A percentile compares a stretch with the other conserved stretches of the same genome.
Conservation (phyloP, 129 eudicot genomes). For the Arctium minus region DNA sequence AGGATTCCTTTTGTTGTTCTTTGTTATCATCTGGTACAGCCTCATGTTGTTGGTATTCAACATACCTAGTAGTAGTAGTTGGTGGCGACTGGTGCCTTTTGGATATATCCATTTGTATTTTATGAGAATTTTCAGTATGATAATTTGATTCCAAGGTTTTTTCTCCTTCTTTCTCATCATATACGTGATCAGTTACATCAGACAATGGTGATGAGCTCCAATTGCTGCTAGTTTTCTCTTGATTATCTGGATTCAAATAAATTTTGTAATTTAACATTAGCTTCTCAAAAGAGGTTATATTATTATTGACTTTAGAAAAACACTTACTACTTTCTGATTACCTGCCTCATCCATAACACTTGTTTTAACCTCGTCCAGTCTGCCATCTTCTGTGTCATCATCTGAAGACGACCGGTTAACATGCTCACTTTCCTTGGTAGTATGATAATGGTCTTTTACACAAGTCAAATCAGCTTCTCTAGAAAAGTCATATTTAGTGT, state of each 20-base stretch:
- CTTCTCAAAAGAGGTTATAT: slow-evolving; percentile 16
- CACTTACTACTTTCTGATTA: slow-evolving; percentile 11
- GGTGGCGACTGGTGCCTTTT: slow-evolving; percentile 23
- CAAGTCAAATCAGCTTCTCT: slow-evolving; percentile 26
- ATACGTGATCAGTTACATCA: slow-evolving; percentile 43
- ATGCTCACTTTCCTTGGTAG: slow-evolving; percentile 7
- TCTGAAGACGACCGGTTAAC: slow-evolving; percentile 49
- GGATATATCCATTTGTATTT: slow-evolving; percentile 14
- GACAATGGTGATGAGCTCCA: slow-evolving; percentile 56
- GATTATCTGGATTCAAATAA: slow-evolving; percentile 17
- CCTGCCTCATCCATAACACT: slow-evolving; percentile 26
- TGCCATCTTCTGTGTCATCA: slow-evolving; percentile 28
- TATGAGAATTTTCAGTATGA: slow-evolving; percentile 2
- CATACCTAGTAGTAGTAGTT: not conserved
- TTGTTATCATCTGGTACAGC: slow-evolving; percentile 3
- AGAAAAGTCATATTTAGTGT: slow-evolving; percentile 27
- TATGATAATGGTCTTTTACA: slow-evolving; percentile 9
- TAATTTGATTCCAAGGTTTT: not conserved
- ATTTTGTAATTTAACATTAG: not conserved
- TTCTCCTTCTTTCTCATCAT: slow-evolving; percentile 40
- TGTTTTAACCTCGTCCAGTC: slow-evolving; percentile 17
- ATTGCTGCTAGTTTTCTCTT: slow-evolving; percentile 28
- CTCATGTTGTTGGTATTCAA: not conserved
- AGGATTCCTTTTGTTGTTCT: not conserved
- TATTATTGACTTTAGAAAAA: not conserved